Evolutionary conservation across 768 basidiomycete genomes (phyloP).

Genomic region (Galerina sulciceps): DNA sequence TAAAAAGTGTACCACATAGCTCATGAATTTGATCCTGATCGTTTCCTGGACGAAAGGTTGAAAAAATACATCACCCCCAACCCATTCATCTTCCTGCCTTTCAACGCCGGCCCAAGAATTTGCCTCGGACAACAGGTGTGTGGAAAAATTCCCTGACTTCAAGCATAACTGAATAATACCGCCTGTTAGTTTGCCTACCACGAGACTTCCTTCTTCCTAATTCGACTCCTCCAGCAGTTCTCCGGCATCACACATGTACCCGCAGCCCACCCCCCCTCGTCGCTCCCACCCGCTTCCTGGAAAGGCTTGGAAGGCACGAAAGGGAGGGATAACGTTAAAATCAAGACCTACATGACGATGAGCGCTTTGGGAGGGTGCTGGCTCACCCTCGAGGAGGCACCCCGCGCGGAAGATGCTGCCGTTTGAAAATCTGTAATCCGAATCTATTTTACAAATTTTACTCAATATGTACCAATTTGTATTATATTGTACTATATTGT

Average conservation of each 20-base stretch:
- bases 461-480: no score
- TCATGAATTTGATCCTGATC: slow-evolving; percentile 65
- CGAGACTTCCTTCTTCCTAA: slow-evolving; percentile 65
- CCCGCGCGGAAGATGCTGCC: not conserved
- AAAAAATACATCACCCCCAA: slow-evolving; percentile 59
- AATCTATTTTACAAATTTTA: no score
- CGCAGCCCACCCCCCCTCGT: slow-evolving; percentile 46
- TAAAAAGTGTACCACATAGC: slow-evolving; percentile 34
- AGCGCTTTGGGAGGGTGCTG: slow-evolving; percentile 37
- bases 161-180: not conserved
- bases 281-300: slow-evolving; percentile 52
- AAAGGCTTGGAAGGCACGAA: slow-evolving; percentile 37
- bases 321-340: slow-evolving; percentile 49
- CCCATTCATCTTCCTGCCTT: slow-evolving; percentile 60
- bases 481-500: no score
- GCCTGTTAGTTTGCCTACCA: slow-evolving; percentile 62
- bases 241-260: slow-evolving; percentile 46
- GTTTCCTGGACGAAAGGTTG: slow-evolving; percentile 66
- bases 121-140: slow-evolving; percentile 54
- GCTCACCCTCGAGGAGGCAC: slow-evolving; percentile 30
- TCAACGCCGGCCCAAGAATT: slow-evolving; percentile 57
- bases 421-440: no score
- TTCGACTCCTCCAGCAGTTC: slow-evolving; percentile 62
- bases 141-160: not conserved
- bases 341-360: slow-evolving; percentile 57